Evolutionary conservation across 78 protist species (phyloP), one percentile per base, ranked within the genome.

Genomic region (Paratrimastix pyriformis): DNA sequence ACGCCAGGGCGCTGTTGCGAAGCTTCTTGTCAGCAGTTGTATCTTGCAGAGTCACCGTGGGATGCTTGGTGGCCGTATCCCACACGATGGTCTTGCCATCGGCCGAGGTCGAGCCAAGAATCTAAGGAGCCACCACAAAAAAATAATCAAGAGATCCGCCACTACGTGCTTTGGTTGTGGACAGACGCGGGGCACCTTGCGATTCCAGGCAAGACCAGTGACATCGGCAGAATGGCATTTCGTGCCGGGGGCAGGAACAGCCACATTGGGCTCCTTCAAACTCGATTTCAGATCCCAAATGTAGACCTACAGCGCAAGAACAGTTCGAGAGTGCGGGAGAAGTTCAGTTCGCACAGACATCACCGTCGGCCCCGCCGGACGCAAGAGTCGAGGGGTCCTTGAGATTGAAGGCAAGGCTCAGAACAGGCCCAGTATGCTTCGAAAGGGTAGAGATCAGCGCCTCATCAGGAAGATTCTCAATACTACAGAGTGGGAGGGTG

Each of bases 131-230:
- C 15, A 5, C 7, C 26, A 24, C 11, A 5, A 5, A 21, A 62
- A 62, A 6, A 2, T 0, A 29, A 42, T 7, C 29, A 26, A 13
- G 30, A 50, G 57, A 2, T 13, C 30, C 4, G 57, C 29, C 30
- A n/a, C n/a, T n/a, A 50, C 7, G 57, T 5, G 4, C 30, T 26
- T 2, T 5, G 57, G 30, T 18, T 26, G 57, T 26, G 57, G 18
- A 50, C 57, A 50, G 57, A 65, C 46, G 68, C 87, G 91, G 58
- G 82, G 71, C 35, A 87, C 88, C 72, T 84, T 90, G 44, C 70
- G 58, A 69, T 92, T 92, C 96, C 96, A 92, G 30, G 89, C 76
- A n/a, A 92, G 87, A 59, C 85, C 83, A 8, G 83, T 77, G 35
- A 90, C 74, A 42, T 90, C 91, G 0, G 55, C 69, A 9, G 50